These are phyloP conservation scores for Calonectria ilicicola DNA, from an alignment of 2,329 filamentous ascomycete genomes.

Conservation along the genomic window DNA sequence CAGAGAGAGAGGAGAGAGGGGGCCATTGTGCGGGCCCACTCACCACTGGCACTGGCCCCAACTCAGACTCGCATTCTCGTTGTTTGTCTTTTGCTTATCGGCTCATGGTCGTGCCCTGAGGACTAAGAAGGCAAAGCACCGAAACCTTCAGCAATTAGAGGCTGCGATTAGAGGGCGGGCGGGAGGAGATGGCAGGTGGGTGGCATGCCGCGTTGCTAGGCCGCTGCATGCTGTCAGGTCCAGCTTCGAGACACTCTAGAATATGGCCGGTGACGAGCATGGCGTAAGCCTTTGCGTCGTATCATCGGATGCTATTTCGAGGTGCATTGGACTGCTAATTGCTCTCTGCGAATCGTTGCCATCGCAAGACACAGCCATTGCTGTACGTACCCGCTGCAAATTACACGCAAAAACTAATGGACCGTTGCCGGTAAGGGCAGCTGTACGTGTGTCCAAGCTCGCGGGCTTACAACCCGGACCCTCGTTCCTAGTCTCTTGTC, in stretches of 20 bases:
- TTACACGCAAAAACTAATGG: not conserved
- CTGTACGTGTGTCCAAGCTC: not conserved
- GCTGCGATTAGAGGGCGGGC: not conserved
- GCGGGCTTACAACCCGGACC: not conserved
- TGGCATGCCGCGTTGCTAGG: not conserved
- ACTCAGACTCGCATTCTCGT: not conserved
- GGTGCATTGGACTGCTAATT: not conserved
- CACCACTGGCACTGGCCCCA: not conserved
- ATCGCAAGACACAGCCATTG: not conserved
- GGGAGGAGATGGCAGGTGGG: not conserved
- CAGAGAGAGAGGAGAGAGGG: not conserved
- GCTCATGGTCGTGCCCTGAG: constrained; percentile 1
- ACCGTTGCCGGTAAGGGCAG: not conserved
- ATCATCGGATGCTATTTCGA: constrained; percentile 2
- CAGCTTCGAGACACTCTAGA: not conserved
- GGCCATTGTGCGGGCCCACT: not conserved
- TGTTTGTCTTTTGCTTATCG: not conserved
- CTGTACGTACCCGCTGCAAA: not conserved
- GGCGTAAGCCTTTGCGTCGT: not conserved
- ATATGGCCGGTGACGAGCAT: not conserved
- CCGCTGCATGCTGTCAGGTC: not conserved
- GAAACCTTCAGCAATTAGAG: constrained; percentile 1
- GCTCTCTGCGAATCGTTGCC: not conserved
- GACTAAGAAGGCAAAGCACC: not conserved
- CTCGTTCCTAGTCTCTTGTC: not conserved